Evolutionary conservation across 192 early-diverging fungal genomes (phyloP).

Genomic region (Entomortierella parvispora): DNA sequence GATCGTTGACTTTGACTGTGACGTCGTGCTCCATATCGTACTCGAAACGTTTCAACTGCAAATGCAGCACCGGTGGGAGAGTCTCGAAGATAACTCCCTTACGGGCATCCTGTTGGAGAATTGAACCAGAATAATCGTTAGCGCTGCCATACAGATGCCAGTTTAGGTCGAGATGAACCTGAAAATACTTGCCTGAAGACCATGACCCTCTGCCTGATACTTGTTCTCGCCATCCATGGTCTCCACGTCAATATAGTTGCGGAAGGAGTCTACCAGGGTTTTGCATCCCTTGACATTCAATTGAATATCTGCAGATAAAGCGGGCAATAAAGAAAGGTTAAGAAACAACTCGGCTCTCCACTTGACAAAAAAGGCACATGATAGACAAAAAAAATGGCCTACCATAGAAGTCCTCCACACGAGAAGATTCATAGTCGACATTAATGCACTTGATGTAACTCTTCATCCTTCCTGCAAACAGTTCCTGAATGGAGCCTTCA

Average conservation of each 20-base stretch:
- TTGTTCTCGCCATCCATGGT: conserved; percentile 96
- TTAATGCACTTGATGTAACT: conserved; percentile 96
- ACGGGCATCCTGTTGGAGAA: conserved; percentile 75
- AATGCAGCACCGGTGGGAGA: conserved; percentile 94
- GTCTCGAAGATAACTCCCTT: conserved; percentile 95
- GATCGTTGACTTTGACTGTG: conserved; percentile 98
- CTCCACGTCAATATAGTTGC: conserved; percentile 90
- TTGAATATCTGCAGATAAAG: conserved; percentile 80
- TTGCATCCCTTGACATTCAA: conserved; percentile 96
- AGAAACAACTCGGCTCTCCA: too few species aligned
- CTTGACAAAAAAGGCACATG: neutral
- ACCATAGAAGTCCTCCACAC: conserved; percentile 96
- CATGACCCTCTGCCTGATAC: conserved; percentile 94
- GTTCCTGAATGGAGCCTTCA: conserved; percentile 88
- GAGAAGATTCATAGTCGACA: conserved; percentile 94
- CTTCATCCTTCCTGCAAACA: conserved; percentile 99
- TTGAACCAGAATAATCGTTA: too few species aligned
- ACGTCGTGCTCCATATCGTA: conserved; percentile 92
- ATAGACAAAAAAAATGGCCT: neutral
- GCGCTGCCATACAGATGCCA: too few species aligned
- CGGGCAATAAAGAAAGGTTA: neutral
- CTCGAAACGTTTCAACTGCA: conserved; percentile 98
- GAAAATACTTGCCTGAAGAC: conserved; percentile 83
- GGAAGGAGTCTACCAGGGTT: conserved; percentile 89
- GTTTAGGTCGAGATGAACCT: too few species aligned